Evolutionary conservation across 345 rosid genomes (phyloP).

Genomic region (Mercurialis annua): DNA sequence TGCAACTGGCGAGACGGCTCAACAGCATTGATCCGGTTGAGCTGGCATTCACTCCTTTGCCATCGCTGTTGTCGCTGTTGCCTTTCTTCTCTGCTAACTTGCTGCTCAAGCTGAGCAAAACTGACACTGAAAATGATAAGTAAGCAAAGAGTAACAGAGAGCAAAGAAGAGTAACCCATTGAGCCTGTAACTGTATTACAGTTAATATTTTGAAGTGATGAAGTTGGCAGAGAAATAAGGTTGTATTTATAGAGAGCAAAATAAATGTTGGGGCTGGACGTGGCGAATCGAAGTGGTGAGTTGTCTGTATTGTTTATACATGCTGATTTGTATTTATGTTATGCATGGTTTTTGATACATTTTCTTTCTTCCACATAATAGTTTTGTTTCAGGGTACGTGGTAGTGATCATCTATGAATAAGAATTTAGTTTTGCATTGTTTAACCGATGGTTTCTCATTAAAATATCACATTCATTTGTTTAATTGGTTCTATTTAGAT

Average conservation of each 20-base stretch:
- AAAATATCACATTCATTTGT: too few species aligned
- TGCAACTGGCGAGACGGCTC: slow-evolving; percentile 29
- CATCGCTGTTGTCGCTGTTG: slow-evolving; percentile 19
- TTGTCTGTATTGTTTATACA: slow-evolving; percentile 3
- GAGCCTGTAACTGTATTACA: too few species aligned
- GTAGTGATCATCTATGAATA: background rate
- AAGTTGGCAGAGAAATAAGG: too few species aligned
- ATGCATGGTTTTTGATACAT: slow-evolving; percentile 3
- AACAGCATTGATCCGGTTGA: slow-evolving; percentile 26
- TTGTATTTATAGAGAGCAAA: slow-evolving; percentile 3
- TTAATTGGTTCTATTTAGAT: too few species aligned
- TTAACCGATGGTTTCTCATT: too few species aligned
- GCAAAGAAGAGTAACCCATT: slow-evolving; percentile 18
- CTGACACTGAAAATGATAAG: slow-evolving; percentile 5
- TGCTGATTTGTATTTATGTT: slow-evolving; percentile 7
- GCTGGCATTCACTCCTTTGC: slow-evolving; percentile 28
- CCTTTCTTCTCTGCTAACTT: background rate
- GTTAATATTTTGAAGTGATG: background rate
- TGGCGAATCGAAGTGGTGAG: slow-evolving; percentile 14
- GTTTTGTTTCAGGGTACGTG: background rate
- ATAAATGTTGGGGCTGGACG: slow-evolving; percentile 2
- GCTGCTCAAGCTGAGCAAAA: slow-evolving; percentile 12
- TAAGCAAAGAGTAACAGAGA: slow-evolving; percentile 13
- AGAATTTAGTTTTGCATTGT: too few species aligned
- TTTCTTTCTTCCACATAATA: slow-evolving; percentile 9